Base-by-base conservation (phyloP, 768 basidiomycete species). In the Suillus subluteus region DNA sequence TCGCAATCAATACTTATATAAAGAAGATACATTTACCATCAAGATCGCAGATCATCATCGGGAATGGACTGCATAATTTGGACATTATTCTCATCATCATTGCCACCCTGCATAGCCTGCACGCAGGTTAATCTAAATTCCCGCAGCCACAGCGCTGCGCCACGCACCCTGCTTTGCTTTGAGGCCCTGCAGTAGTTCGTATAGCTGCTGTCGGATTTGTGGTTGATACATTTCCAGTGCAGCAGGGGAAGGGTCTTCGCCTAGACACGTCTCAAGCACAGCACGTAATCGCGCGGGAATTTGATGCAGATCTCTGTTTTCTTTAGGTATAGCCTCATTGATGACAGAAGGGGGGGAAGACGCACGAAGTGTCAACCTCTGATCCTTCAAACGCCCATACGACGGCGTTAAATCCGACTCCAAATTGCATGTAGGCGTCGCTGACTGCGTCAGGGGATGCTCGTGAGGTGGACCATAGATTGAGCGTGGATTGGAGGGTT, bases 371-470 rank as follows among this genome's bases (percentile, higher is more conserved):
- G 67, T 90, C 85, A 68, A 99, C 93, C 48, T 86, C 83, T 70
- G 90, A 86, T 41, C 82, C 80, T 12, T 86, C 83, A 73, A 99
- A 98, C 0, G 95, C 92, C 46, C 79, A 82, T 26, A 94, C 86
- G 50, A 90, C 90, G 3, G 84, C 79, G 76, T 96, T 95, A 82
- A 98, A 96, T 70, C 96, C 91, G 73, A 91, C 91, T 54, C 95
- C 95, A 18, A 98, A 86, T 71, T 88, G 86, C 63, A 99, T 92
- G 76, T 95, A 99, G 63, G 92, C 86, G 76, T 97, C 89, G 82
- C 92, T 94, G 72, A 99, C 94, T 73, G 94, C 82, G 16, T 78
- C 80, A 63, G 94, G 91, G 2, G 84, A 78, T 1, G 87, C 87
- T 55, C 84, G 80, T 4, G 83, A 80, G 1, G 78, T 68, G 59